phyloP scores from a whole-genome alignment of 768 basidiomycete species.

The Coprinopsis strossmayeri region DNA sequence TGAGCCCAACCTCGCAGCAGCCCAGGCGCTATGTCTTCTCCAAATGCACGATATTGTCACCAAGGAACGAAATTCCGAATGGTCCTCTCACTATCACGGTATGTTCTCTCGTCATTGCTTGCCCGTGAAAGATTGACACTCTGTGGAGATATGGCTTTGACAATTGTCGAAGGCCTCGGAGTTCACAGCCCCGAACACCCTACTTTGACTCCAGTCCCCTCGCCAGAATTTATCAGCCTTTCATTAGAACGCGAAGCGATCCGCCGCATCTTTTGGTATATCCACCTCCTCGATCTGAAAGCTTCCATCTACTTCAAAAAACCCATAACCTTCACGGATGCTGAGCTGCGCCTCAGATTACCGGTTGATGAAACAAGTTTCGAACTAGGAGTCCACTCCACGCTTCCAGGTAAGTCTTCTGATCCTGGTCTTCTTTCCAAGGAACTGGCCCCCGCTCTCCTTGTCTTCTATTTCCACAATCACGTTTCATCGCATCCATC shows the following conservation, averaged over 20 bases:
- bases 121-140: conserved; percentile 17
- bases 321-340: conserved; percentile 32
- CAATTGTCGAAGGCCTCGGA: conserved; percentile 61
- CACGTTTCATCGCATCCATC: conserved; percentile 15
- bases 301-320: conserved; percentile 40
- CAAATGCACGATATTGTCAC: conserved; percentile 58
- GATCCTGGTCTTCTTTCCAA: neutral
- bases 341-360: conserved; percentile 53
- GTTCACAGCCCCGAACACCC: conserved; percentile 60
- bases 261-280: conserved; percentile 79
- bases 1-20: conserved; percentile 62
- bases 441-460: neutral
- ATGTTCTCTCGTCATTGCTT: conserved; percentile 15
- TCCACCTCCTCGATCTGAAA: conserved; percentile 54
- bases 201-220: conserved; percentile 50
- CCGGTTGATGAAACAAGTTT: conserved; percentile 82
- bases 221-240: conserved; percentile 51
- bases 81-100: conserved; percentile 48
- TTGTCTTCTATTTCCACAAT: conserved; percentile 15
- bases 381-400: conserved; percentile 59
- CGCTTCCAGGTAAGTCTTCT: conserved; percentile 39
- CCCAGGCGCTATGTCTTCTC: conserved; percentile 69
- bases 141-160: conserved; percentile 51
- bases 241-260: conserved; percentile 71
- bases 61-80: conserved; percentile 30